Base-by-base conservation (phyloP, 1,284 basidiomycete genomes). In the Moesziomyces antarcticus region DNA sequence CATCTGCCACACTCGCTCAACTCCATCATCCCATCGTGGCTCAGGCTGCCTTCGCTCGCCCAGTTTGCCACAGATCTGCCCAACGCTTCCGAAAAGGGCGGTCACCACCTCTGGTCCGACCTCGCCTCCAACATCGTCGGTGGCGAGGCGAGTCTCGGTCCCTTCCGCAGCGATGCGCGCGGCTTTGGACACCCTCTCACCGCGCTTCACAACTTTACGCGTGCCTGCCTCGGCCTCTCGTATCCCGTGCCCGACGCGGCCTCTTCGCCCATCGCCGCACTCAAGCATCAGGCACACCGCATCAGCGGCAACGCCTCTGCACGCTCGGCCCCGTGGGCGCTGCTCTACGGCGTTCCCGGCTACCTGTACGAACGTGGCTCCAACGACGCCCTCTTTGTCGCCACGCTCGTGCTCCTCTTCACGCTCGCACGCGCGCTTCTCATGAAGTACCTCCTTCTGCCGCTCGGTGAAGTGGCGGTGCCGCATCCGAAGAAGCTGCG, bases 131-230 rank as follows among this genome's bases (percentile, higher is more conserved):
- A 65, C 33, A 11, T 67, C 11, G 40, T 57, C 20, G 49, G 30
- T 30, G 30, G 53, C 33, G 63, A 65, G 49, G 56, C 53, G 2
- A 68, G 53, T 35, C 56, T 69, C 7, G 76, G 78, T 43, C 78
- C 78, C 5, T 79, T 79, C 46, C 66, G 78, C 18, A 78, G 76
- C 56, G 78, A 79, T 27, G 78, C 78, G 0, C 63, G 68, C 16
- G 78, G 78, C 9, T 79, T 79, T 33, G 78, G 78, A 14, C 78
- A 79, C 47, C 78, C 78, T 13, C 62, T 79, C 24, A 78, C 75
- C 9, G 77, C 78, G 24, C 61, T 79, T 16, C 76, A 79, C 69
- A 74, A 72, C 60, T 78, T 79, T 21, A 79, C 78, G 5, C 57
- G 66, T 11, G 73, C 75, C 27, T 74, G 70, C 41, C 61, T 79